A percentile compares a stretch with the other conserved stretches of the same genome.
These are phyloP conservation scores for Beauveria brongniartii DNA, from an alignment of 2,329 filamentous ascomycete species.

Conservation along the genomic window DNA sequence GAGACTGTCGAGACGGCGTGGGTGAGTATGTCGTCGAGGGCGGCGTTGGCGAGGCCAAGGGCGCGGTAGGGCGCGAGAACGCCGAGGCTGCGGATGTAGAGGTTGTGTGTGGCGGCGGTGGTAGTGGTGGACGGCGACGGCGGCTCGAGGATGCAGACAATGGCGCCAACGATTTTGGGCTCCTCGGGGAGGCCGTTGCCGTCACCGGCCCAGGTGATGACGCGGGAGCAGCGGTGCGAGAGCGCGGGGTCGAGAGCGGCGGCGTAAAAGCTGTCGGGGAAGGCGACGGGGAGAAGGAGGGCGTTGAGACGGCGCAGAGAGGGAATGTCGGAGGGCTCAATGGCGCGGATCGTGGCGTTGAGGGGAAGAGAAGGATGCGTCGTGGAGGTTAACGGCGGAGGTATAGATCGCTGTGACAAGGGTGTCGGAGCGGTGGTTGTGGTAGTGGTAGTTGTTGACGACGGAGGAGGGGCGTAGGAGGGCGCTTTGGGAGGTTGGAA, in stretches of 20 bases:
- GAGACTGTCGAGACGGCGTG: slow-evolving; percentile 20
- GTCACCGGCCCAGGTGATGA: slow-evolving; percentile 48
- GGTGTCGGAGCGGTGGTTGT: slow-evolving; percentile 10
- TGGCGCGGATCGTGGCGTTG: slow-evolving; percentile 44
- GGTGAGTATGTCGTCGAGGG: slow-evolving; percentile 43
- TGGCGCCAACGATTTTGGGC: slow-evolving; percentile 49
- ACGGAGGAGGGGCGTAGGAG: slow-evolving; percentile 28
- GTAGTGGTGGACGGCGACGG: not conserved
- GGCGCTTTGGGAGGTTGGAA: slow-evolving; percentile 43
- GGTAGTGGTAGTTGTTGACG: slow-evolving; percentile 16
- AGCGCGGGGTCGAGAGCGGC: slow-evolving; percentile 41
- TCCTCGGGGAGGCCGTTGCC: slow-evolving; percentile 18
- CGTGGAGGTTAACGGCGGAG: slow-evolving; percentile 14
- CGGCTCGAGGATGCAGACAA: slow-evolving; percentile 54
- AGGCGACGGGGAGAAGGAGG: slow-evolving; percentile 55
- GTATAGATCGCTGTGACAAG: slow-evolving; percentile 13
- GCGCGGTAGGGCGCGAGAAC: slow-evolving; percentile 55
- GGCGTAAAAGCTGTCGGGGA: slow-evolving; percentile 57
- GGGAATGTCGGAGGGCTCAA: slow-evolving; percentile 44
- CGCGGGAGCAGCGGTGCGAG: slow-evolving; percentile 49
- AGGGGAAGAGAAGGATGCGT: slow-evolving; percentile 30
- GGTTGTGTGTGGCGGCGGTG: slow-evolving; percentile 28
- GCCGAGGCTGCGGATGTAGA: slow-evolving; percentile 59
- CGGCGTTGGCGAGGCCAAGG: slow-evolving; percentile 50
- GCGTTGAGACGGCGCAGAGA: slow-evolving; percentile 57